phyloP scores from a whole-genome alignment of 78 protist genomes.

The Emiliania huxleyi region DNA sequence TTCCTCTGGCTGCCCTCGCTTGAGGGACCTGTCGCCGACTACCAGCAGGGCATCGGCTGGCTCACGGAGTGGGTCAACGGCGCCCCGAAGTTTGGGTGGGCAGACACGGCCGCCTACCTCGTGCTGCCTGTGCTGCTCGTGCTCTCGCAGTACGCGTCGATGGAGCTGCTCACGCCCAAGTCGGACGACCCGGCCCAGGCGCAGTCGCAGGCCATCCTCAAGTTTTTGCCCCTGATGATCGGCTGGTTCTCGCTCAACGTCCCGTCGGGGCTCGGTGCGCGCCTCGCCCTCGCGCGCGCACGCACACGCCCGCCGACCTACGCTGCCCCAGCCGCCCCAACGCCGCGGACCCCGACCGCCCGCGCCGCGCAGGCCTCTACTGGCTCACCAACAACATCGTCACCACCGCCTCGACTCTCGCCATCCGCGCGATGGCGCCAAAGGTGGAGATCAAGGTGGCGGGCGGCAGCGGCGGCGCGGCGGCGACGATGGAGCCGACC shows the following conservation, averaged over 20 bases:
- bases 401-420: background rate
- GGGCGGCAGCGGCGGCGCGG: background rate
- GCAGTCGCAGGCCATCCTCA: slow-evolving; percentile 16
- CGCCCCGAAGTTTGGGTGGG: background rate
- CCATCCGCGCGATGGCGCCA: background rate
- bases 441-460: background rate
- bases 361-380: no score
- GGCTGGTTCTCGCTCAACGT: slow-evolving; percentile 8
- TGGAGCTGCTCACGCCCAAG: background rate
- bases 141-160: background rate
- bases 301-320: no score
- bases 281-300: no score
- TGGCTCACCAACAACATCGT: background rate
- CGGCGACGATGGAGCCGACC: background rate
- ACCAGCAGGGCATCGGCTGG: background rate
- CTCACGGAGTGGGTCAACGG: background rate
- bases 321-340: no score
- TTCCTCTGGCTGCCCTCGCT: slow-evolving; percentile 10
- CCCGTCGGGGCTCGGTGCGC: background rate
- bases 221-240: slow-evolving; percentile 20
- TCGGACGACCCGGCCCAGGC: background rate
- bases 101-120: background rate
- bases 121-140: background rate
- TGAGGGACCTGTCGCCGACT: background rate
- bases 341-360: no score